Percentiles rank a stretch among this genome's conserved stretches.
Evolutionary conservation across 1,139 yeast species (phyloP).

Genomic region (Zygosaccharomyces sapae): DNA sequence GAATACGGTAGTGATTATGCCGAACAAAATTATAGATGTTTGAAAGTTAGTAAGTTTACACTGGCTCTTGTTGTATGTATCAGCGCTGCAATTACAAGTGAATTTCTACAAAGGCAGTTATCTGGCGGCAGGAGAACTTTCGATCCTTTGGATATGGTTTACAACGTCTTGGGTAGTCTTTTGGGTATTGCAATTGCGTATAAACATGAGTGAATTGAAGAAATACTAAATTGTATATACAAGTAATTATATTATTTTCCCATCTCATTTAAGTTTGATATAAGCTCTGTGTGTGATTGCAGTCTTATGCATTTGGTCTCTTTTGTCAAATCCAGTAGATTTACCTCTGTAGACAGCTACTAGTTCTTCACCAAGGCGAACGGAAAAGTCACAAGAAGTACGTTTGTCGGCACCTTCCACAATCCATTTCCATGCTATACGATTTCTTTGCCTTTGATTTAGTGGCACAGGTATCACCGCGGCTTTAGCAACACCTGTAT

Average conservation of each 20-base stretch:
- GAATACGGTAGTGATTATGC: not conserved
- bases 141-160: constrained; percentile 47
- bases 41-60: constrained; percentile 35
- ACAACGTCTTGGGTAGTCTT: constrained; percentile 40
- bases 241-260: not conserved
- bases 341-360: constrained; percentile 72
- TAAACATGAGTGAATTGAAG: constrained; percentile 6
- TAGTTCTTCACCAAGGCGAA: constrained; percentile 87
- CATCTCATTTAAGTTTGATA: constrained; percentile 45
- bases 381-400: constrained; percentile 75
- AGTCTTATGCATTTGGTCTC: constrained; percentile 73
- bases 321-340: constrained; percentile 80
- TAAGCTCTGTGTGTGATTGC: constrained; percentile 83
- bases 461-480: constrained; percentile 78
- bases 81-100: constrained; percentile 50
- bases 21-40: not conserved
- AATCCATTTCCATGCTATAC: constrained; percentile 88
- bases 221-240: constrained; percentile 7
- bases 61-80: constrained; percentile 44
- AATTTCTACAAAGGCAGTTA: constrained; percentile 44
- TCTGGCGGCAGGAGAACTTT: constrained; percentile 44
- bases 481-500: constrained; percentile 83
- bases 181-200: constrained; percentile 23
- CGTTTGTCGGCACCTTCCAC: constrained; percentile 78
- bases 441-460: constrained; percentile 72